These are phyloP conservation scores for Tephrocybe sp. DNA, from an alignment of 768 basidiomycete species.

Conservation along the genomic window DNA sequence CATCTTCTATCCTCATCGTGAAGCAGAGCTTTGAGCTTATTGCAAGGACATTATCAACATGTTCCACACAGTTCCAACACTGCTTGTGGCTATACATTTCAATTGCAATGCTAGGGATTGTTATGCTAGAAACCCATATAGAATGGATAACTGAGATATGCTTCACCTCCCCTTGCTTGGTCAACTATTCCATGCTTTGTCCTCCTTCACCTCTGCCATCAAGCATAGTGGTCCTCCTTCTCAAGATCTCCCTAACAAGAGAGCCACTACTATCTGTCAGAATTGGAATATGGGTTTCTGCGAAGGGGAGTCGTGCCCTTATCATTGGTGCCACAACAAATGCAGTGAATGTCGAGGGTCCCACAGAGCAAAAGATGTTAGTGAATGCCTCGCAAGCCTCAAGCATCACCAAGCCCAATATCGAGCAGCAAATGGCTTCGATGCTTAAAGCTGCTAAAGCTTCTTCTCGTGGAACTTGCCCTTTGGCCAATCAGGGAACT, in stretches of 20 bases:
- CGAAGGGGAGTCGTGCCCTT: neutral
- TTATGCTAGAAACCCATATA: slow-evolving; percentile 12
- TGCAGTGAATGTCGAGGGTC: neutral
- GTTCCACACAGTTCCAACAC: slow-evolving; percentile 7
- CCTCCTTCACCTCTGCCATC: neutral
- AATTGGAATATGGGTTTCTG: neutral
- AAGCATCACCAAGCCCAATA: neutral
- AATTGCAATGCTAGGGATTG: slow-evolving; percentile 9
- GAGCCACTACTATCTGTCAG: neutral
- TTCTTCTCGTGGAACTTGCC: neutral
- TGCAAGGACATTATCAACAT: slow-evolving; percentile 9
- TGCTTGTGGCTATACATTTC: slow-evolving; percentile 8
- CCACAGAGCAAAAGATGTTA: neutral
- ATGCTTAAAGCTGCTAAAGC: neutral
- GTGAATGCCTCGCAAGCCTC: neutral
- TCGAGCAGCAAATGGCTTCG: neutral
- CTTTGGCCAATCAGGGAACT: neutral
- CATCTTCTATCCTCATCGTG: slow-evolving; percentile 13
- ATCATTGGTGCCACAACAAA: neutral
- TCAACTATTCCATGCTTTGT: neutral
- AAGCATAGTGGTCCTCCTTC: neutral
- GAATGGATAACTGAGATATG: slow-evolving; percentile 6
- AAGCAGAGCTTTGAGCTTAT: slow-evolving; percentile 6
- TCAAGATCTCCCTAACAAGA: neutral
- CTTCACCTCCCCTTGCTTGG: neutral